phyloP scores from a whole-genome alignment of 345 rosid species.

The Ailanthus altissimus region DNA sequence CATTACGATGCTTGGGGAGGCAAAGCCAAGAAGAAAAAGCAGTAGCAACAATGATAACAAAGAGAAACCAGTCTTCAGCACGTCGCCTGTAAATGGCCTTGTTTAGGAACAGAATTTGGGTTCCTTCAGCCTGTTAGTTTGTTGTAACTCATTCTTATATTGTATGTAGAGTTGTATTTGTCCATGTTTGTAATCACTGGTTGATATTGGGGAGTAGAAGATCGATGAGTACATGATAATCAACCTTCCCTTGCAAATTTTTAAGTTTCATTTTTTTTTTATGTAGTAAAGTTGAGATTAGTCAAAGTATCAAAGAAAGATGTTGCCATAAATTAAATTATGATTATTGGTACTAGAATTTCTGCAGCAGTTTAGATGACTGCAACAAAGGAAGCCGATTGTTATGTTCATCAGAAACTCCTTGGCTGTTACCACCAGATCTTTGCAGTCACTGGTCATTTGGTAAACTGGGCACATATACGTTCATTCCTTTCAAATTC shows the following conservation, averaged over 20 bases:
- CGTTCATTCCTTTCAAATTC: too few relatives aligned
- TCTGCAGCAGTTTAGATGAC: neutral
- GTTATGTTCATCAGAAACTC: too few relatives aligned
- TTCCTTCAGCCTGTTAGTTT: constrained; percentile 20
- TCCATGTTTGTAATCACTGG: constrained; percentile 33
- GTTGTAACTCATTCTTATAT: constrained; percentile 29
- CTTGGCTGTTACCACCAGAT: too few relatives aligned
- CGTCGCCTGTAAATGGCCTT: constrained; percentile 82
- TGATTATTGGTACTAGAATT: neutral
- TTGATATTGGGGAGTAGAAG: constrained; percentile 23
- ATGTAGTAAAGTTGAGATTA: neutral
- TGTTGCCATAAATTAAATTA: neutral
- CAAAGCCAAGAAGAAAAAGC: constrained; percentile 89
- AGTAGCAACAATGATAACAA: constrained; percentile 47
- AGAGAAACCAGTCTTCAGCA: constrained; percentile 56
- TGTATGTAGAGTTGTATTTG: constrained; percentile 47
- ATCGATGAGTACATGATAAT: constrained; percentile 14
- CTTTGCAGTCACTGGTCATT: too few relatives aligned
- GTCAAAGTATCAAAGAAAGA: neutral
- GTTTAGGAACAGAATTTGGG: constrained; percentile 37
- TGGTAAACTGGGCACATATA: too few relatives aligned
- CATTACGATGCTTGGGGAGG: constrained; percentile 88
- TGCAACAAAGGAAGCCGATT: neutral
- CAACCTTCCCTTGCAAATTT: constrained; percentile 19
- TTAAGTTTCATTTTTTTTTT: neutral